Evolutionary conservation across 1,284 basidiomycete genomes (phyloP), one percentile per base, ranked within the genome.

Genomic region (Schizophyllum commune): DNA sequence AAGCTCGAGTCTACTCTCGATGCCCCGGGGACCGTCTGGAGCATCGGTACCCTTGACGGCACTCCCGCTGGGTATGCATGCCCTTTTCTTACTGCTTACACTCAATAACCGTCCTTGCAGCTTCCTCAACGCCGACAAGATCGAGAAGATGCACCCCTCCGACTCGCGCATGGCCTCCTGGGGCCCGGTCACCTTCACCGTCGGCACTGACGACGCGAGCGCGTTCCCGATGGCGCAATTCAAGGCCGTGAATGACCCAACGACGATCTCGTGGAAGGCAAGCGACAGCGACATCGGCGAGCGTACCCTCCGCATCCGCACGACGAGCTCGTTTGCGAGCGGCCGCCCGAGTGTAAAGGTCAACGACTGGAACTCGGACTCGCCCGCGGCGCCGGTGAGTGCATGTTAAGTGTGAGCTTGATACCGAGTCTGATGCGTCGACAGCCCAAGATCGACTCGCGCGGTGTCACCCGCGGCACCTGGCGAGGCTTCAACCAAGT

Each of bases 131-230:
- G 77, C 78, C 7, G 76, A 80, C 66, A 79, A 77, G 64, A 80
- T 81, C 47, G 69, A 81, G 66, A 75, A 69, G n/a, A 79, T 81
- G 76, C 79, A 80, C 62, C 78, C 77, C 73, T 79, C 77, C 8
- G 79, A 80, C 66, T 66, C 73, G 4, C 71, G 78, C 60, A 80
- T 81, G 79, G 72, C 72, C 61, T 68, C 65, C 34, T 81, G 78
- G 79, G 76, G 76, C 4, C 77, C 77, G 9, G 62, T 76, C 57
- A 79, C 77, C 0, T 79, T 72, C 63, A 80, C 76, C 22, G 64
- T 79, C 58, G 77, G 77, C 51, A 71, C 69, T 32, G 73, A 71
- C 63, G 71, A 75, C 53, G 70, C 66, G 1, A 69, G 70, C 7
- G 69, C 72, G 7, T 80, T 80, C 72, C 78, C 78, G 0, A 79